These are phyloP conservation scores for Camellia oleifera DNA, from an alignment of 179 eudicot genomes.

Conservation along the genomic window DNA sequence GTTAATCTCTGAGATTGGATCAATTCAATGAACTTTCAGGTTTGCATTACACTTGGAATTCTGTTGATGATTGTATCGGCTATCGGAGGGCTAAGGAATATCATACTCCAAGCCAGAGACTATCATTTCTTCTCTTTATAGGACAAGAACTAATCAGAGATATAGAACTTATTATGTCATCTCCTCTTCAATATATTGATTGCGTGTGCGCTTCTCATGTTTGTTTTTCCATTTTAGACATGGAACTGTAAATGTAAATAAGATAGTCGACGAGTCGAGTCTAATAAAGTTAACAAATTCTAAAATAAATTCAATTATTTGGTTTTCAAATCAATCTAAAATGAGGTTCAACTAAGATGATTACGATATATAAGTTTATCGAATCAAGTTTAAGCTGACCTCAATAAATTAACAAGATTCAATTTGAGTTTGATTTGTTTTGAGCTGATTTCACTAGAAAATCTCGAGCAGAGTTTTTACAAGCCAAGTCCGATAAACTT, in stretches of 20 bases:
- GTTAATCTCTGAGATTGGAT: not conserved
- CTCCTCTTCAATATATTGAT: not conserved
- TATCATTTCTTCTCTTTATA: conserved; percentile 55
- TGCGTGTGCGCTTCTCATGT: not conserved
- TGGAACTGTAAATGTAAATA: not conserved
- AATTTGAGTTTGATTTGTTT: too few species aligned
- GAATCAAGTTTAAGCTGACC: too few species aligned
- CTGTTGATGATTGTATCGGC: conserved; percentile 63
- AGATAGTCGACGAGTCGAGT: too few species aligned
- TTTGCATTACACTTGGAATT: conserved; percentile 56
- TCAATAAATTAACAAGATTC: too few species aligned
- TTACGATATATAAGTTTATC: too few species aligned
- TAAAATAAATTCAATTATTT: too few species aligned
- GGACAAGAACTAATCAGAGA: not conserved
- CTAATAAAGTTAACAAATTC: too few species aligned
- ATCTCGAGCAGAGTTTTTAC: too few species aligned
- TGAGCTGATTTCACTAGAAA: too few species aligned
- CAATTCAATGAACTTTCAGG: conserved; percentile 21
- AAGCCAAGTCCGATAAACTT: too few species aligned
- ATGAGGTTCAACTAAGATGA: too few species aligned
- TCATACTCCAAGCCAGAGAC: conserved; percentile 48
- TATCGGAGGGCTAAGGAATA: conserved; percentile 62
- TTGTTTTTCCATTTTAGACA: not conserved
- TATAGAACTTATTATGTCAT: not conserved
- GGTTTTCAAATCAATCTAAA: too few species aligned